Evolutionary conservation across 2,329 filamentous ascomycete species (phyloP).

Genomic region (Xylaria sp.): DNA sequence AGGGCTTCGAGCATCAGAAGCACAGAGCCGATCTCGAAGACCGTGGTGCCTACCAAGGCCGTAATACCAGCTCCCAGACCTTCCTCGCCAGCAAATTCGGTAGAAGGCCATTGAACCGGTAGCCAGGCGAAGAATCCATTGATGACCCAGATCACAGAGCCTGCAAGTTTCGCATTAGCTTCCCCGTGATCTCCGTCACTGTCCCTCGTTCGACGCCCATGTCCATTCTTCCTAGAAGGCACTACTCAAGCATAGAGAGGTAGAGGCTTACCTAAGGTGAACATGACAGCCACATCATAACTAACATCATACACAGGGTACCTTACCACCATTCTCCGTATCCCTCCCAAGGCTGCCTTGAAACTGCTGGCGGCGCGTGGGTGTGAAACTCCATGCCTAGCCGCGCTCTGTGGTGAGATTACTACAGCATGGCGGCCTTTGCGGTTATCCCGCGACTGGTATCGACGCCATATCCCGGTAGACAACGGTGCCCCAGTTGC

Average conservation of each 20-base stretch:
- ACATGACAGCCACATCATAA: conserved; percentile 35
- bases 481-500: not conserved
- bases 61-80: conserved; percentile 27
- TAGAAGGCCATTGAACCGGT: conserved; percentile 24
- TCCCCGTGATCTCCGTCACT: not conserved
- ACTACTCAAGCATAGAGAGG: not conserved
- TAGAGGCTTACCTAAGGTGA: conserved; percentile 27
- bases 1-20: conserved; percentile 36
- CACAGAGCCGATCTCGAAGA: conserved; percentile 36
- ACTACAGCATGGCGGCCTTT: conserved; percentile 35
- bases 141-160: conserved; percentile 35
- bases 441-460: conserved; percentile 34
- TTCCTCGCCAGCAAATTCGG: conserved; percentile 29
- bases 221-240: not conserved
- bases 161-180: conserved; percentile 18
- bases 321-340: conserved; percentile 26
- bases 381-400: conserved; percentile 18
- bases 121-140: conserved; percentile 37
- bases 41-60: conserved; percentile 32
- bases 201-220: not conserved
- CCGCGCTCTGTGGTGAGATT: conserved; percentile 21
- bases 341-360: conserved; percentile 16
- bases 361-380: conserved; percentile 18
- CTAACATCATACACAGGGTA: conserved; percentile 35
- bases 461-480: conserved; percentile 21